Percentiles rank a stretch among this genome's conserved stretches.
These are phyloP conservation scores for Fusarium concolor DNA, from an alignment of 2,329 filamentous ascomycete genomes.

Conservation along the genomic window DNA sequence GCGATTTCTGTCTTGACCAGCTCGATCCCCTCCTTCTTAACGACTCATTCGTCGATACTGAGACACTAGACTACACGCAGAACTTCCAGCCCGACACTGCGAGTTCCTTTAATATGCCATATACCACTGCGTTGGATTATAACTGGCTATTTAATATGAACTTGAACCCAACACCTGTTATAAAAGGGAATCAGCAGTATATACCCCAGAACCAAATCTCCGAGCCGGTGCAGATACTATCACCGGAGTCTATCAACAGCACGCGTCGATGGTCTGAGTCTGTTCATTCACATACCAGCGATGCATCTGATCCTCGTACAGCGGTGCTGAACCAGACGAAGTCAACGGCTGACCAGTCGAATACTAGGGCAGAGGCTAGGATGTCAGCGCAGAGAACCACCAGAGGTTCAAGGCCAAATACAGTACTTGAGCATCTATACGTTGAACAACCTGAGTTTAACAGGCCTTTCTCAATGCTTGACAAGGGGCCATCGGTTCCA, in stretches of 20 bases:
- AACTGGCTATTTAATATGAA: conserved; percentile 70
- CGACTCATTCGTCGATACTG: neutral
- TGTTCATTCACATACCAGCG: neutral
- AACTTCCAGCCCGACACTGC: conserved; percentile 71
- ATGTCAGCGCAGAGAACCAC: neutral
- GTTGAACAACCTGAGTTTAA: conserved; percentile 7
- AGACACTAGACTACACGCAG: conserved; percentile 57
- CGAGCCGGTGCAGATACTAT: conserved; percentile 9
- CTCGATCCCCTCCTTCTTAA: neutral
- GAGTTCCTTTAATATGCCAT: conserved; percentile 73
- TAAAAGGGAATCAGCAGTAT: neutral
- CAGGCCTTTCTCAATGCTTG: conserved; percentile 9
- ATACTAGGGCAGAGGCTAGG: neutral
- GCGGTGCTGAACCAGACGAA: neutral
- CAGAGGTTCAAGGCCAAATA: neutral
- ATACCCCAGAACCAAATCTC: neutral
- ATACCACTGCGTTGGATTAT: conserved; percentile 71
- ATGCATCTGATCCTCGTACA: neutral
- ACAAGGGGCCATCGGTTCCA: neutral
- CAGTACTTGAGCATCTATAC: neutral
- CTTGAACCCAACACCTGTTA: neutral
- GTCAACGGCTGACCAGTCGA: neutral
- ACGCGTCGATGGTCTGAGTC: conserved; percentile 32
- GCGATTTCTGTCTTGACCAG: neutral
- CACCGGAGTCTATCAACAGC: conserved; percentile 38